Conservation (phyloP, 2,329 filamentous ascomycete species). For the Trichoderma endophyticum region DNA sequence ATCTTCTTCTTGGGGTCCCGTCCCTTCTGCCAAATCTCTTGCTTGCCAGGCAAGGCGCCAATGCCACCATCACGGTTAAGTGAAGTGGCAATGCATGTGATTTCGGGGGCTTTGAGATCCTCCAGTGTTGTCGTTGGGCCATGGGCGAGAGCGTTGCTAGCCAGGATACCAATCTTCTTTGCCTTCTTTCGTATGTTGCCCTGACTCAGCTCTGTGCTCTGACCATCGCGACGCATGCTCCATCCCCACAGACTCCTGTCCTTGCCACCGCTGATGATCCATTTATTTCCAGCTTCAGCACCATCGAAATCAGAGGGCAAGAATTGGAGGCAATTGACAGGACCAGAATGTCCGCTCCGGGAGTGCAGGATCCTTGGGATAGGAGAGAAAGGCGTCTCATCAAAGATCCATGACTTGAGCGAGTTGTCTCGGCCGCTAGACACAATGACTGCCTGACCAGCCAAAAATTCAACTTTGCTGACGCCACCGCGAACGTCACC, state of each 20-base stretch:
- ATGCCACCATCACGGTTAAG: constrained; percentile 94
- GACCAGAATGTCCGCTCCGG: constrained; percentile 83
- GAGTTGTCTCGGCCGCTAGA: constrained; percentile 93
- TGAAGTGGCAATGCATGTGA: constrained; percentile 87
- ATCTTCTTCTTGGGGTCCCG: constrained; percentile 59
- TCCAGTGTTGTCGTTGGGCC: constrained; percentile 65
- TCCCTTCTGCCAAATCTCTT: constrained; percentile 79
- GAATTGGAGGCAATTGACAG: constrained; percentile 79
- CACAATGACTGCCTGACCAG: constrained; percentile 83
- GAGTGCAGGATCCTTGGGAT: constrained; percentile 81
- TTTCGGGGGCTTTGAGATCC: constrained; percentile 82
- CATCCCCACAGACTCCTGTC: constrained; percentile 95
- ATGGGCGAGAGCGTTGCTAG: constrained; percentile 52
- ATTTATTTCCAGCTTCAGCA: constrained; percentile 84
- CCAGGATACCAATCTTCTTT: constrained; percentile 77
- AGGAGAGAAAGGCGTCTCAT: constrained; percentile 84
- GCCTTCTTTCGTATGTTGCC: constrained; percentile 84
- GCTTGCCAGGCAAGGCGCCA: constrained; percentile 74
- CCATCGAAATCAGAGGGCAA: constrained; percentile 86
- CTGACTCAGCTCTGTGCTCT: constrained; percentile 90
- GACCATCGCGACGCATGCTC: constrained; percentile 90
- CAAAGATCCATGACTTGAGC: constrained; percentile 94
- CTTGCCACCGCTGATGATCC: constrained; percentile 83
- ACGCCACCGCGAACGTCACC: constrained; percentile 68
- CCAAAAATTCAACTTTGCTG: constrained; percentile 83